Base-by-base conservation (phyloP, 2,329 filamentous ascomycete species). In the Chaetomium olivaceum region DNA sequence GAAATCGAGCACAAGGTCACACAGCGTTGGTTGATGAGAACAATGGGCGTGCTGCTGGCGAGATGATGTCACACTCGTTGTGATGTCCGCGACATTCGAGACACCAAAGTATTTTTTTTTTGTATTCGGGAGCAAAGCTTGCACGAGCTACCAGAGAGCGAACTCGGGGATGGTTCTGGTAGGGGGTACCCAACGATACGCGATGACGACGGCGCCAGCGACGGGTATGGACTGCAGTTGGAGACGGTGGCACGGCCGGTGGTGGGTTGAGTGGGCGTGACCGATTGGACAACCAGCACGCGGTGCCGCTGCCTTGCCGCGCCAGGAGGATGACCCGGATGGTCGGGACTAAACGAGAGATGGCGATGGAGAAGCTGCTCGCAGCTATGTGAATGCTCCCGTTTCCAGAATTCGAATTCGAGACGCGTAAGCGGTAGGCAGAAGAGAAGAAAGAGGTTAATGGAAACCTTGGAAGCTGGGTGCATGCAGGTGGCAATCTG, bases 41-140 rank as follows among this genome's bases (percentile, higher is more conserved):
- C 33, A 43, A 51, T 14, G 23, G 21, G n/a, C 4, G 5, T 51
- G 39, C 19, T 19, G 48, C 8, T 57, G 55, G 50, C 56, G 48
- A 25, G 48, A 70, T 71, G 69, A 71, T 71, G 69, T 71, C 68
- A 71, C 69, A 48, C 36, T 43, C 1, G 36, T 33, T 7, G 59
- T 50, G 43, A 59, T 54, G 58, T 16, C 52, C 19, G 36, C 43
- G 50, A 61, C 27, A 14, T 43, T 43, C 51, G 43, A 58, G 46
- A 27, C n/a, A 23, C 31, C 60, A 21, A 21, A 12, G 21, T 16
- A 43, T 14, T 29, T 23, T 55, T 11, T 11, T 23, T 55, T 55
- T 8, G 27, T 31, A 31, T 48, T 25, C 14, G 19, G 8, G 19
- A 4, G 11, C 12, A 2, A 11, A 33, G 31, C 31, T 33, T 7